Evolutionary conservation across 2,329 filamentous ascomycete genomes (phyloP), one percentile per base, ranked within the genome.

Genomic region (Cordyceps farinosa): DNA sequence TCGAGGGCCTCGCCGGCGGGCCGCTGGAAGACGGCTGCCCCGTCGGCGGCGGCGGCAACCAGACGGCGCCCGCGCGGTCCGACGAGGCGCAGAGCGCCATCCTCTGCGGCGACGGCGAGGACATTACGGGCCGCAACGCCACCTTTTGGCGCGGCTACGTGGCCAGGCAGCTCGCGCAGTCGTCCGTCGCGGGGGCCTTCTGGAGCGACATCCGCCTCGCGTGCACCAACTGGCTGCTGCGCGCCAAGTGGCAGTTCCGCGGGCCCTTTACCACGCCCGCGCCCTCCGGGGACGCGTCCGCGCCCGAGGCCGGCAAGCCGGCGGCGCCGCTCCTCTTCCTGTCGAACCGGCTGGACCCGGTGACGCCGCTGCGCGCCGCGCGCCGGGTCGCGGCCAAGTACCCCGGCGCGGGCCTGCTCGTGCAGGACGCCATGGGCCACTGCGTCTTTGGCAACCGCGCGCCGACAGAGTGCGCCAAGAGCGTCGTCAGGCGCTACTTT

Each of bases 251-350:
- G 74, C 68, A 72, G n/a, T 82, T 79, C 69, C 67, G 67, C 15
- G 75, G 75, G 0, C 75, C 74, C 5, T 77, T 74, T 38, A 69
- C 66, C 5, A 71, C 71, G 1, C 73, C 73, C 1, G 15, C 64
- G 36, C 59, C 63, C 10, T 64, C 63, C 10, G 7, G 7, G 5
- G 10, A 64, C 3, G 66, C 71, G 17, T 55, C 73, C 9, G 42
- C 66, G 32, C n/a, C 69, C 2, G 62, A 66, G 2, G 65, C 66
- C 13, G 76, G 70, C 8, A 72, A 66, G 45, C 80, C 80, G 0
- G 69, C 70, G 0, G 76, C 76, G 4, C 80, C 80, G 4, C 65
- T 82, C 32, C 68, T 83, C 34, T 80, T 80, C 67, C 65, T 82
- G 3, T 73, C 75, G 11, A 78, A 77, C 60, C 65, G 72, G 6